Conservation (phyloP, 148 eudicot species). For the Rhododendron kiyosumense region DNA sequence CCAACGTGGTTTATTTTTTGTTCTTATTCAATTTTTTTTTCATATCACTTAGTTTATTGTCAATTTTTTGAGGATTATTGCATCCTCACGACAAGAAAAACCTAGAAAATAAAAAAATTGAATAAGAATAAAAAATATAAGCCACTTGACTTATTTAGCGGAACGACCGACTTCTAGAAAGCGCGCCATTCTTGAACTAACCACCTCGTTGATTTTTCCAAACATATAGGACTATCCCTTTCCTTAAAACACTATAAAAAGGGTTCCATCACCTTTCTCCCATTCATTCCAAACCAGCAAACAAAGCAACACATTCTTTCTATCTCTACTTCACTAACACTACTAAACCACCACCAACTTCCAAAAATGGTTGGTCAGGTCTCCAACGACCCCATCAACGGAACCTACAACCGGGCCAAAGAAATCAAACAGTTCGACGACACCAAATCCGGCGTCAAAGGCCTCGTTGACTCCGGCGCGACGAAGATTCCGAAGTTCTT, state of each 20-base stretch:
- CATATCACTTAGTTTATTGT: too few species aligned
- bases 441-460: constrained; percentile 55
- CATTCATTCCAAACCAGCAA: not conserved
- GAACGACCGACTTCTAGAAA: too few species aligned
- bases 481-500: constrained; percentile 42
- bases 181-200: not conserved
- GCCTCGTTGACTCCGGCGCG: constrained; percentile 46
- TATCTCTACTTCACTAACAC: not conserved
- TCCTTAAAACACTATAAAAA: not conserved
- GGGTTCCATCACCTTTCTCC: not conserved
- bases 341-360: not conserved
- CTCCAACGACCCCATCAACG: not conserved
- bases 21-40: too few species aligned
- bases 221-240: not conserved
- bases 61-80: too few species aligned
- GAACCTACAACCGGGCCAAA: constrained; percentile 29
- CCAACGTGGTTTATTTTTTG: too few species aligned
- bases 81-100: too few species aligned
- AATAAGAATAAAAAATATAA: too few species aligned
- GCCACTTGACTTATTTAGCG: too few species aligned
- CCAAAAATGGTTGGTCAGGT: not conserved
- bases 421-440: constrained; percentile 34
- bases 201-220: not conserved
- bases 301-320: not conserved
- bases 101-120: too few species aligned